Conservation (phyloP, 164 flowering plant genomes). For the Aristolochia fimbriata region DNA sequence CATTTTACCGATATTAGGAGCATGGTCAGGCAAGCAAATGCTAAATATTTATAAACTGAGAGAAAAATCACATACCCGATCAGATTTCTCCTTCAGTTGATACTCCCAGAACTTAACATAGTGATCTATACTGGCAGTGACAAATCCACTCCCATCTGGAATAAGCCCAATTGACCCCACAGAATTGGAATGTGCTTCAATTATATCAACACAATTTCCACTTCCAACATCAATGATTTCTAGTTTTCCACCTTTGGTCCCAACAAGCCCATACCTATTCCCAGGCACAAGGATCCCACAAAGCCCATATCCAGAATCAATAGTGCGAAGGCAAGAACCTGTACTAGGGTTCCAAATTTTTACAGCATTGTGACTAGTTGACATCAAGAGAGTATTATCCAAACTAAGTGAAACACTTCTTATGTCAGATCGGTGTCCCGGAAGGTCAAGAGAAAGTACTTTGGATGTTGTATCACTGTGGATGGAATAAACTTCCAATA, state of each 20-base stretch:
- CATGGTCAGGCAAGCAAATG: too few relatives aligned
- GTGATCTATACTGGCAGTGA: slow-evolving; percentile 86
- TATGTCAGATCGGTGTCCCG: slow-evolving; percentile 84
- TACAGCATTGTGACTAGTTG: slow-evolving; percentile 79
- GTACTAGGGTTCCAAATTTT: slow-evolving; percentile 96
- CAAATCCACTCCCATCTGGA: slow-evolving; percentile 74
- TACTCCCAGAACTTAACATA: slow-evolving; percentile 94
- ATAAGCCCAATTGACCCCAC: slow-evolving; percentile 56
- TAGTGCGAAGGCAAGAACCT: slow-evolving; percentile 79
- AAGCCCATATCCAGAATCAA: slow-evolving; percentile 81
- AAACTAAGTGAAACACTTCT: slow-evolving; percentile 91
- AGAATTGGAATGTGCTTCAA: slow-evolving; percentile 76
- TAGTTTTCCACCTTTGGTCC: slow-evolving; percentile 76
- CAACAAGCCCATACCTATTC: slow-evolving; percentile 76
- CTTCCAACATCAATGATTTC: slow-evolving; percentile 85
- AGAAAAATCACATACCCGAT: slow-evolving; percentile 38
- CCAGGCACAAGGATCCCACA: slow-evolving; percentile 74
- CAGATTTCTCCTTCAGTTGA: slow-evolving; percentile 38
- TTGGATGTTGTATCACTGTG: slow-evolving; percentile 33
- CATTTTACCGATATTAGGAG: too few relatives aligned
- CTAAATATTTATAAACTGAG: too few relatives aligned
- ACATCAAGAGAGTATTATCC: slow-evolving; percentile 78
- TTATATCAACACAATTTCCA: slow-evolving; percentile 55
- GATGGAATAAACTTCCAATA: slow-evolving; percentile 63
- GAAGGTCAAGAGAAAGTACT: slow-evolving; percentile 59